Base-by-base conservation (phyloP, 148 eudicot genomes). In the Heliamphora exappendiculata region DNA sequence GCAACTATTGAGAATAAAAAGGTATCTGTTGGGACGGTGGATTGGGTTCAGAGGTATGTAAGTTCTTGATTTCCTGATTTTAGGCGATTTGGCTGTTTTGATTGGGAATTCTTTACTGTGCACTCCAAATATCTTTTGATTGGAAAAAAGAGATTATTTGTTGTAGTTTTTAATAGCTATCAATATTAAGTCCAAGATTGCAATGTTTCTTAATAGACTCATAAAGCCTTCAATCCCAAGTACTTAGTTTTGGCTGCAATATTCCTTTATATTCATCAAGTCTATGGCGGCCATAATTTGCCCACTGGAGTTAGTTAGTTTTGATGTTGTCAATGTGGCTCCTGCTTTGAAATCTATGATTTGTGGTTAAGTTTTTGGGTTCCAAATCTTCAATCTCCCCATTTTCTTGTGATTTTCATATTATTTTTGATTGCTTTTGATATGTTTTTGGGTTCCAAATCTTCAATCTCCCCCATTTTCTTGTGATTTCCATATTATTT, bases 21-120 rank as follows among this genome's bases (percentile, higher is more conserved):
- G 77, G 90, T 93, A 33, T 82, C 97, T 72, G 94, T 96, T 67
- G 99, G 99, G 70, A 89, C 98, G 41, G 54, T 96, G 75, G 99
- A 96, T 28, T 96, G 99, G 99, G 88, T 96, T 76, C 82, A 77
- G 80, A 88, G 97, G 90, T 87, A 81, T 37, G 44, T 20, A 41
- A 20, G 31, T 64, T 19, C 69, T 64, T 16, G 33, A 45, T 66
- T 58, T 50, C 26, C 33, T 65, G 44, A 31, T 51, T 79, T 64
- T n/a, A 54, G 31, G 50, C 7, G 12, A 4, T 68, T n/a, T 73
- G 67, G 66, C 49, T 57, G 8, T 31, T 59, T 59, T 41, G 41
- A 17, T 59, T 59, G 8, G 33, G 22, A 74, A 9, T 59, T 59
- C 50, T 33, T 39, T 57, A 5, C 42, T 12, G 16, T 66, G 70